Evolutionary conservation across 805 yeast species (phyloP).

Genomic region (Hanseniaspora thailandica): DNA sequence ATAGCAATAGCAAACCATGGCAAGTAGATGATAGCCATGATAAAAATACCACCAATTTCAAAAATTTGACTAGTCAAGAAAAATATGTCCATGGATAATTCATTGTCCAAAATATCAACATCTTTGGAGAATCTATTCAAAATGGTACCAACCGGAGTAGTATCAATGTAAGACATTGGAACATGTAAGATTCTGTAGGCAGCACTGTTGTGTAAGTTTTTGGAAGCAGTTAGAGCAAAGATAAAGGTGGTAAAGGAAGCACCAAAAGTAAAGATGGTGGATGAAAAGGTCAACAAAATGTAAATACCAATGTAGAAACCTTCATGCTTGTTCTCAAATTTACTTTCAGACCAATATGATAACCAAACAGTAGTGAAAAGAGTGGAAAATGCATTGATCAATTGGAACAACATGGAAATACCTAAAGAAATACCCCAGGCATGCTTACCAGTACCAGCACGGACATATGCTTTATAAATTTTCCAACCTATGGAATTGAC

Average conservation of each 20-base stretch:
- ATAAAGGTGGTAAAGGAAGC: constrained; percentile 40
- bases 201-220: constrained; percentile 49
- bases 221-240: constrained; percentile 44
- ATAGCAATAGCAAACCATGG: constrained; percentile 67
- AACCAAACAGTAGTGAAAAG: constrained; percentile 65
- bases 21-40: constrained; percentile 54
- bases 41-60: constrained; percentile 44
- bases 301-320: constrained; percentile 65
- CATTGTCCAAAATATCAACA: constrained; percentile 62
- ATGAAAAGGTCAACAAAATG: constrained; percentile 45
- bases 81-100: constrained; percentile 54
- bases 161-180: constrained; percentile 73
- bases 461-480: constrained; percentile 29
- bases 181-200: constrained; percentile 51
- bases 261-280: constrained; percentile 32
- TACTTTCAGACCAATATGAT: constrained; percentile 61
- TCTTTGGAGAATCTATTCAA: constrained; percentile 73
- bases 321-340: constrained; percentile 36
- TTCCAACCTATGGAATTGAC: constrained; percentile 30
- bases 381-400: constrained; percentile 38
- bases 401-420: constrained; percentile 20
- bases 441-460: constrained; percentile 26
- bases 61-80: constrained; percentile 42
- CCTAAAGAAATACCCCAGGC: constrained; percentile 25
- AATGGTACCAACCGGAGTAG: constrained; percentile 82